phyloP scores from a whole-genome alignment of 1,139 yeast species.

The Wickerhamomyces sp. region DNA sequence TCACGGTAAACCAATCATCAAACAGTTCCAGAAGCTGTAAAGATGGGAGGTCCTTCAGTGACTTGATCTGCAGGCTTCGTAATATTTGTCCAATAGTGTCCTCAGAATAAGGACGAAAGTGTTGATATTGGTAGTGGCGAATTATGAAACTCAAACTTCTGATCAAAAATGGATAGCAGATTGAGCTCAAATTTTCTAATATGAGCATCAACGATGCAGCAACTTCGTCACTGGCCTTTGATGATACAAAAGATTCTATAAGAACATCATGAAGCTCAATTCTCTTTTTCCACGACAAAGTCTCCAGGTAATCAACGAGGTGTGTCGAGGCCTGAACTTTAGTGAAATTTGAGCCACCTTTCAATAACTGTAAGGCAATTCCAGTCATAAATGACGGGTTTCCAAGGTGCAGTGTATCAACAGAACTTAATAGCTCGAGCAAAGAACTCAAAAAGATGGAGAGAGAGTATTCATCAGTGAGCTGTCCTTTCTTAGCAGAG shows the following conservation, averaged over 20 bases:
- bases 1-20: conserved; percentile 33
- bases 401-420: conserved; percentile 1
- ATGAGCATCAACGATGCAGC: conserved; percentile 37
- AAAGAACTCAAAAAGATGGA: conserved; percentile 4
- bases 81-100: conserved; percentile 27
- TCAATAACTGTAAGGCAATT: conserved; percentile 1
- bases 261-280: conserved; percentile 31
- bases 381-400: not conserved
- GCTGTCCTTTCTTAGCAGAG: conserved; percentile 6
- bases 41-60: conserved; percentile 1
- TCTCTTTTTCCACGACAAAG: conserved; percentile 17
- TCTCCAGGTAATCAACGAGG: not conserved
- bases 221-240: conserved; percentile 36
- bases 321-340: conserved; percentile 2
- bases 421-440: conserved; percentile 2
- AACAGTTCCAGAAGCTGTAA: conserved; percentile 19
- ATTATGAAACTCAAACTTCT: conserved; percentile 20
- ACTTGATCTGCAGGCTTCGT: conserved; percentile 10
- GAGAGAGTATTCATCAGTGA: conserved; percentile 8
- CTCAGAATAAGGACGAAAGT: conserved; percentile 31
- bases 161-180: conserved; percentile 22
- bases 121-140: conserved; percentile 29
- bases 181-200: conserved; percentile 29
- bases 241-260: conserved; percentile 29
- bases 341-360: conserved; percentile 6